phyloP scores from a whole-genome alignment of 768 basidiomycete species.

The Hydnum rufescens region DNA sequence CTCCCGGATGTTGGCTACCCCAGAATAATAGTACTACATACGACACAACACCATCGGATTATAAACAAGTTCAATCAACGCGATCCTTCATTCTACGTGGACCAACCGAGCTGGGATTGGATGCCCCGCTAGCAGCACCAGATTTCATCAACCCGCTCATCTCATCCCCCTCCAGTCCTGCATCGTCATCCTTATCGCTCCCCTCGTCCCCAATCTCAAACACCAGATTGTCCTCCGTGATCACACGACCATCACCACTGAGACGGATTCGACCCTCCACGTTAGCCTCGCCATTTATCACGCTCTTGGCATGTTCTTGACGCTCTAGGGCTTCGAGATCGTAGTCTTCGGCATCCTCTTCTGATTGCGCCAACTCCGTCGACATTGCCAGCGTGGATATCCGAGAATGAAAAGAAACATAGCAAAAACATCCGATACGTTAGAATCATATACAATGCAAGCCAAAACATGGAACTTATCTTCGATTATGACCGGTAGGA shows the following conservation, averaged over 20 bases:
- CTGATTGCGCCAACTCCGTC: slow-evolving; percentile 88
- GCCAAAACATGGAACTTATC: slow-evolving; percentile 30
- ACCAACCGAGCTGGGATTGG: no score
- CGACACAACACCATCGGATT: no score
- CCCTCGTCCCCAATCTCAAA: slow-evolving; percentile 86
- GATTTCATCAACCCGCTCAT: no score
- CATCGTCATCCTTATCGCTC: no score
- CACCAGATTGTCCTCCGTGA: slow-evolving; percentile 54
- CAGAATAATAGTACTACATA: no score
- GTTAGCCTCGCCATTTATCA: slow-evolving; percentile 40
- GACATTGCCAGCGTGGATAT: slow-evolving; percentile 74
- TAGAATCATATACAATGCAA: neutral
- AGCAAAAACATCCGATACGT: slow-evolving; percentile 11
- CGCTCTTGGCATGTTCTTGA: slow-evolving; percentile 17
- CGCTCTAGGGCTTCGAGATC: slow-evolving; percentile 62
- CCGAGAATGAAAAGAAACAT: slow-evolving; percentile 12
- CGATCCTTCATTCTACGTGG: no score
- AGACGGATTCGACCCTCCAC: slow-evolving; percentile 29
- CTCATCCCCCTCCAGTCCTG: no score
- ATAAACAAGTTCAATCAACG: no score
- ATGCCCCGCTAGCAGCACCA: no score
- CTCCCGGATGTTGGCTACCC: no score
- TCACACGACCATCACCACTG: slow-evolving; percentile 29
- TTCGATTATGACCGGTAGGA: slow-evolving; percentile 73
- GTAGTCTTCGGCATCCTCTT: slow-evolving; percentile 84